phyloP scores from a whole-genome alignment of 805 yeast species.

The Cyberlindnera suaveolens region DNA sequence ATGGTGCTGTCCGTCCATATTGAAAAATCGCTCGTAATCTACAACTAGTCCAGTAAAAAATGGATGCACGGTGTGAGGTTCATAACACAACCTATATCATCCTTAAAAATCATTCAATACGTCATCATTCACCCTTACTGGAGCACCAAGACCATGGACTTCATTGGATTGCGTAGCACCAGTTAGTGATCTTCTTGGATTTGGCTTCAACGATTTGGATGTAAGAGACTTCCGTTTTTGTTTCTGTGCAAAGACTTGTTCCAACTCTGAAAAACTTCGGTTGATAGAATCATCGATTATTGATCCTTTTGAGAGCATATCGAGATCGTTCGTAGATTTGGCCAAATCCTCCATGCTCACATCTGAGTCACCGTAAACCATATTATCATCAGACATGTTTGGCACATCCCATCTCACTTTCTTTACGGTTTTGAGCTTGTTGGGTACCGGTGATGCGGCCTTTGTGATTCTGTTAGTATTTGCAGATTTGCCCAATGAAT shows the following conservation, averaged over 20 bases:
- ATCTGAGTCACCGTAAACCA: conserved; percentile 16
- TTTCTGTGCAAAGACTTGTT: conserved; percentile 10
- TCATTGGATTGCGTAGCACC: not conserved
- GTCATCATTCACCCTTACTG: conserved; percentile 8
- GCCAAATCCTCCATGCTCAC: conserved; percentile 22
- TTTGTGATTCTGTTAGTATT: conserved; percentile 10
- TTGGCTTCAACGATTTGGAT: conserved; percentile 18
- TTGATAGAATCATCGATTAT: conserved; percentile 10
- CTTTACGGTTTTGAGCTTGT: conserved; percentile 24
- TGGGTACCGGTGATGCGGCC: conserved; percentile 12
- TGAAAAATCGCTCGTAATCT: not conserved
- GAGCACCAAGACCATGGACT: conserved; percentile 13
- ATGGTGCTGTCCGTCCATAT: not conserved
- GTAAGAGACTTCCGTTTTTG: conserved; percentile 22
- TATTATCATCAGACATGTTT: conserved; percentile 7
- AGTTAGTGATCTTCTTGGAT: conserved; percentile 2
- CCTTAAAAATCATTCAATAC: not conserved
- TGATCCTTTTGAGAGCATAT: conserved; percentile 9
- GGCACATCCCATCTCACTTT: conserved; percentile 45
- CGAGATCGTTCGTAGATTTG: conserved; percentile 17
- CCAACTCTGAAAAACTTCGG: conserved; percentile 15
- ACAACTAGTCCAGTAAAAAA: not conserved
- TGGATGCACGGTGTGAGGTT: not conserved
- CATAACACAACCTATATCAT: not conserved
- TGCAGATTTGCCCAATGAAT: conserved; percentile 14